These are phyloP conservation scores for Blastobotrys malaysiensis DNA, from an alignment of 1,139 yeast genomes.

Conservation along the genomic window DNA sequence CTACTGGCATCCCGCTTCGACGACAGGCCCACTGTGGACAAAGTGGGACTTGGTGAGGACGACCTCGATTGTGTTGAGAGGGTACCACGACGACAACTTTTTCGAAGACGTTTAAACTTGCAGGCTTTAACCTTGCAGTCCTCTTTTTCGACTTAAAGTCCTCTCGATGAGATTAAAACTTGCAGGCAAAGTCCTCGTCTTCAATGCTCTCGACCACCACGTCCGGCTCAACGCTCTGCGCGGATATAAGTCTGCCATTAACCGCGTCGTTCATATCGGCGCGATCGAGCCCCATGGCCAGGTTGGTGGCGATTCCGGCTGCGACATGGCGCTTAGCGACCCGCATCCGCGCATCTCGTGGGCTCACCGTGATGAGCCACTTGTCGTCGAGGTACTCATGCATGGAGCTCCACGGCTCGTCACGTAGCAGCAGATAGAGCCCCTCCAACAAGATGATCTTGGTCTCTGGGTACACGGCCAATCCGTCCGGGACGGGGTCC, in stretches of 20 bases:
- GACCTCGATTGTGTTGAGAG: conserved; percentile 23
- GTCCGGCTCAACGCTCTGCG: conserved; percentile 39
- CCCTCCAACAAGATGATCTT: conserved; percentile 59
- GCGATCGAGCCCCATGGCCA: conserved; percentile 57
- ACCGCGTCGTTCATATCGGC: conserved; percentile 64
- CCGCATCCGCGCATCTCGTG: conserved; percentile 45
- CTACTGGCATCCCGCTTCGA: conserved; percentile 35
- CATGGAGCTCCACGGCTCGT: conserved; percentile 35
- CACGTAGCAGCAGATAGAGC: conserved; percentile 33
- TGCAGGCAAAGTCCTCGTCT: conserved; percentile 8
- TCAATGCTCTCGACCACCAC: conserved; percentile 25
- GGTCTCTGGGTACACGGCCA: conserved; percentile 37
- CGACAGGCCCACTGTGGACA: conserved; percentile 29
- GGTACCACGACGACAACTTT: conserved; percentile 26
- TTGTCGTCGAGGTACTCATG: conserved; percentile 32
- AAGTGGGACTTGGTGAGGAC: conserved; percentile 31
- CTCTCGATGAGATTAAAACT: not conserved
- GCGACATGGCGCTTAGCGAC: conserved; percentile 66
- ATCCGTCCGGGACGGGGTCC: conserved; percentile 57
- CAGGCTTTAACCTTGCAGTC: not conserved
- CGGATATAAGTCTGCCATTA: conserved; percentile 56
- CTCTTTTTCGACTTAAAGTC: no score
- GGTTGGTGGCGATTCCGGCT: conserved; percentile 55
- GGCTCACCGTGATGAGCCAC: conserved; percentile 42
- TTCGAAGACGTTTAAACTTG: conserved; percentile 17